Base-by-base conservation (phyloP, 2,329 filamentous ascomycete genomes). In the Dothistroma septosporum region DNA sequence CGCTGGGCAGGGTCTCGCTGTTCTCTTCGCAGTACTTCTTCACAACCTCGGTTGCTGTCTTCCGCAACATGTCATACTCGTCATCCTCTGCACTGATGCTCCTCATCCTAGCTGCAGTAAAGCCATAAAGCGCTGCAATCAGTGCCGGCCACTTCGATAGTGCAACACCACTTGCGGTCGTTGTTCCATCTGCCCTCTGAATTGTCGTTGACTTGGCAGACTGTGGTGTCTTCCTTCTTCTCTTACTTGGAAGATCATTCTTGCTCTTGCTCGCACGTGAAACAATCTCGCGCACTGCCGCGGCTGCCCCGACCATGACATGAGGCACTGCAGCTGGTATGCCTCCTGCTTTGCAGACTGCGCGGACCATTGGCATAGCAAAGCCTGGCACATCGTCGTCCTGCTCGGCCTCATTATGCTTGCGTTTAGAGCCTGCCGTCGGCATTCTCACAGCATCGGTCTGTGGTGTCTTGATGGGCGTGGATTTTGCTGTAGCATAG, bases 361-460 rank as follows among this genome's bases (percentile, higher is more conserved):
- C 82, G 0, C 87, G 84, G 70, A 86, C 85, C 28, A 69, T 21
- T 2, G 64, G 60, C 46, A 64, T 64, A 31, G 58, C 57, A 21
- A 64, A 66, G 9, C 55, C 44, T 5, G 62, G 64, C 1, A 61
- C 44, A 4, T 60, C 58, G 21, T 24, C 22, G 5, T 61, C 46
- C 28, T 41, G n/a, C 12, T 49, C 53, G 12, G 24, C 49, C 14
- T 48, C 37, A 9, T 49, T 52, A 6, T 33, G 47, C 22, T 41
- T 47, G 49, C 31, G 58, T 56, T 53, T 49, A 14, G 32, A 19
- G 19, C 46, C 32, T 28, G 28, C 28, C 32, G 49, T 47, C n/a
- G 62, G 61, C 31, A 32, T 66, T 58, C 58, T 57, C 35, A 53
- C 46, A 55, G 41, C 35, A 19, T 24, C 50, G 28, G 32, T 57